These are phyloP conservation scores for Plasmodium gonderi DNA, from an alignment of 169 alveolate genomes.

Conservation along the genomic window DNA sequence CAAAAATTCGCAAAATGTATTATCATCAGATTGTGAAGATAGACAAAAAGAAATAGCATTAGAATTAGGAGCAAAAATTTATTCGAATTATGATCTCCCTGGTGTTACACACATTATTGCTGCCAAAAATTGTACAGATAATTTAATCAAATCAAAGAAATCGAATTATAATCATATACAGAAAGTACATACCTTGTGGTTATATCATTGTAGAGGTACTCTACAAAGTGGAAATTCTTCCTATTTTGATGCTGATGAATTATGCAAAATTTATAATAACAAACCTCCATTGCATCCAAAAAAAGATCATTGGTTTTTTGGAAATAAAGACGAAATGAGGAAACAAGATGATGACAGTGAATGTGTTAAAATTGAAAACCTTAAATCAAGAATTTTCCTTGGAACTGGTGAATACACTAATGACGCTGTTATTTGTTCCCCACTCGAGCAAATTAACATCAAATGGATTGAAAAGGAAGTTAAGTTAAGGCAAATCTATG, in stretches of 20 bases:
- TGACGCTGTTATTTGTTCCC: slow-evolving; percentile 89
- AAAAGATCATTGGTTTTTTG: slow-evolving; percentile 92
- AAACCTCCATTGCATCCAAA: slow-evolving; percentile 90
- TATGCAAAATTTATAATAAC: slow-evolving; percentile 88
- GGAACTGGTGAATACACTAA: slow-evolving; percentile 91
- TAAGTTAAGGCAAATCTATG: slow-evolving; percentile 79
- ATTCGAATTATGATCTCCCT: slow-evolving; percentile 83
- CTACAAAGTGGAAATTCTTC: slow-evolving; percentile 84
- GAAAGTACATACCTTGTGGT: slow-evolving; percentile 92
- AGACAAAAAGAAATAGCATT: slow-evolving; percentile 90
- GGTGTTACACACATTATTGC: slow-evolving; percentile 92
- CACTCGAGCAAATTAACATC: slow-evolving; percentile 84
- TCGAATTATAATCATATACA: slow-evolving; percentile 81
- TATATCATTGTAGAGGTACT: slow-evolving; percentile 92
- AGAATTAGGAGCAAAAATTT: slow-evolving; percentile 89
- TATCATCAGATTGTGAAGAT: slow-evolving; percentile 91
- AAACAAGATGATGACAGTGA: slow-evolving; percentile 78
- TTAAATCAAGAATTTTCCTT: slow-evolving; percentile 85
- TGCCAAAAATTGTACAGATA: slow-evolving; percentile 91
- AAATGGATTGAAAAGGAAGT: slow-evolving; percentile 89
- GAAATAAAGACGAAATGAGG: slow-evolving; percentile 60
- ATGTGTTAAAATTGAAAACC: slow-evolving; percentile 76
- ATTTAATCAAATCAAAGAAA: slow-evolving; percentile 86
- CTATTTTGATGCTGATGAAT: slow-evolving; percentile 89
- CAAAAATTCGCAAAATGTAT: slow-evolving; percentile 83